Percentiles rank a stretch among this genome's conserved stretches.
Evolutionary conservation across 371 early-diverging fungal species (phyloP).

Genomic region (Capillidium heterosporum): DNA sequence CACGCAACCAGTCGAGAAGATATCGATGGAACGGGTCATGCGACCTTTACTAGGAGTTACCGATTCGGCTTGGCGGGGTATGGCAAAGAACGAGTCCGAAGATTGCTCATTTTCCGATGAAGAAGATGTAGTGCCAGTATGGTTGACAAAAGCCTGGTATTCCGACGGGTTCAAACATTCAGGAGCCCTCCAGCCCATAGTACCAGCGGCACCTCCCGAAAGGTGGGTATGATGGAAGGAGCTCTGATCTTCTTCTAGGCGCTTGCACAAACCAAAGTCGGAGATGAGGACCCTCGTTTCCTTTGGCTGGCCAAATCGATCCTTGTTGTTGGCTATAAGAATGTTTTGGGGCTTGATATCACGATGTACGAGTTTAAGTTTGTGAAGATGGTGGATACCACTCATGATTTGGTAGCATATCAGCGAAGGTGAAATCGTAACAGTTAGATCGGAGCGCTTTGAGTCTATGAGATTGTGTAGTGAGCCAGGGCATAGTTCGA

Average conservation of each 20-base stretch:
- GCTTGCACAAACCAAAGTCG: slow-evolving; percentile 95
- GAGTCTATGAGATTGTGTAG: slow-evolving; percentile 35
- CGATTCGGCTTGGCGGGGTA: slow-evolving; percentile 2
- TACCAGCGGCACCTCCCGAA: slow-evolving; percentile 52
- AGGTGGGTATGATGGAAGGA: slow-evolving; percentile 76
- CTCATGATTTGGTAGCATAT: slow-evolving; percentile 57
- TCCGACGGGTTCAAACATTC: slow-evolving; percentile 36
- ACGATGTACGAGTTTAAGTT: slow-evolving; percentile 86
- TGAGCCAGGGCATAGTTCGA: slow-evolving; percentile 76
- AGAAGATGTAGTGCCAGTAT: neutral
- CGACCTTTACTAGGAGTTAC: slow-evolving; percentile 14
- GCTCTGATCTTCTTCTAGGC: slow-evolving; percentile 80
- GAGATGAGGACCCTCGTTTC: slow-evolving; percentile 67
- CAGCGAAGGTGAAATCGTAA: slow-evolving; percentile 20
- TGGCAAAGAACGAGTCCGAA: neutral
- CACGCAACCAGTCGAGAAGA: slow-evolving; percentile 90
- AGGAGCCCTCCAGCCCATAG: slow-evolving; percentile 95
- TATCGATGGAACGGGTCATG: slow-evolving; percentile 79
- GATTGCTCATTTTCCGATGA: slow-evolving; percentile 5
- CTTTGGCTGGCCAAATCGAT: slow-evolving; percentile 10
- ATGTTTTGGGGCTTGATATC: slow-evolving; percentile 92
- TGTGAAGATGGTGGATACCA: slow-evolving; percentile 78
- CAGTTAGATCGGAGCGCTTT: slow-evolving; percentile 13
- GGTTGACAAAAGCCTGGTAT: neutral
- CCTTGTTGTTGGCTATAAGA: slow-evolving; percentile 44